phyloP scores from a whole-genome alignment of 2,329 filamentous ascomycete genomes.

The Lachnum nothofagi region DNA sequence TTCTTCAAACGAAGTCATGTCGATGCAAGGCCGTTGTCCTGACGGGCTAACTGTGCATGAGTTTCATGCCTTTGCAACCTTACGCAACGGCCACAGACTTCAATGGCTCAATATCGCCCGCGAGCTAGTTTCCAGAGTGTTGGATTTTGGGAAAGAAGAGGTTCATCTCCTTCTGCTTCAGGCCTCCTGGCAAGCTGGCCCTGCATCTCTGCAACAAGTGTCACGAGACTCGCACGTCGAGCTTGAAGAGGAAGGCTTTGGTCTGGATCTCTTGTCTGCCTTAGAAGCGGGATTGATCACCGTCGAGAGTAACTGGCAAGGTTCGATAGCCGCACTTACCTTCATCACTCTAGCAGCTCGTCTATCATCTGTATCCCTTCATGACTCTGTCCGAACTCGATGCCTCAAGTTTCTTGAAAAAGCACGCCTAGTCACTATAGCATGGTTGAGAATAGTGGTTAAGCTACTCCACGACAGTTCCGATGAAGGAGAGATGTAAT shows the following conservation, averaged over 20 bases:
- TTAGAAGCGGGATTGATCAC: constrained; percentile 32
- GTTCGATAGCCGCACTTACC: constrained; percentile 36
- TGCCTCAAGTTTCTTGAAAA: constrained; percentile 32
- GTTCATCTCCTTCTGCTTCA: constrained; percentile 46
- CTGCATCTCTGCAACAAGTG: constrained; percentile 14
- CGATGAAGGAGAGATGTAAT: constrained; percentile 28
- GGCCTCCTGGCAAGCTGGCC: constrained; percentile 43
- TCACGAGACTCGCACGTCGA: constrained; percentile 35
- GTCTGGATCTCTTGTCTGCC: constrained; percentile 29
- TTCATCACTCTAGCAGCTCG: constrained; percentile 39
- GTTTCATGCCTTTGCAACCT: constrained; percentile 44
- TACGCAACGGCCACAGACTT: constrained; percentile 45
- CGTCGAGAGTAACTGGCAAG: constrained; percentile 49
- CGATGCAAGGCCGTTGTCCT: constrained; percentile 45
- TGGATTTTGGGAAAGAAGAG: constrained; percentile 48
- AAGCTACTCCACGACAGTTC: constrained; percentile 12
- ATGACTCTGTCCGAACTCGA: constrained; percentile 12
- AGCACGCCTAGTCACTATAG: constrained; percentile 34
- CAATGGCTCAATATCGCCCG: constrained; percentile 53
- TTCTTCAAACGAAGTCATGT: constrained; percentile 48
- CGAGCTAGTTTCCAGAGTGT: constrained; percentile 41
- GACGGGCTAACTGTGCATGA: constrained; percentile 46
- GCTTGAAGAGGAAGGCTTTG: constrained; percentile 34
- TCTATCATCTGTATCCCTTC: constrained; percentile 37
- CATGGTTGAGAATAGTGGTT: constrained; percentile 34